Percentiles rank a stretch among this genome's conserved stretches.
phyloP scores from a whole-genome alignment of 441 rosid genomes.

The Pelargonium myrrhifolium region DNA sequence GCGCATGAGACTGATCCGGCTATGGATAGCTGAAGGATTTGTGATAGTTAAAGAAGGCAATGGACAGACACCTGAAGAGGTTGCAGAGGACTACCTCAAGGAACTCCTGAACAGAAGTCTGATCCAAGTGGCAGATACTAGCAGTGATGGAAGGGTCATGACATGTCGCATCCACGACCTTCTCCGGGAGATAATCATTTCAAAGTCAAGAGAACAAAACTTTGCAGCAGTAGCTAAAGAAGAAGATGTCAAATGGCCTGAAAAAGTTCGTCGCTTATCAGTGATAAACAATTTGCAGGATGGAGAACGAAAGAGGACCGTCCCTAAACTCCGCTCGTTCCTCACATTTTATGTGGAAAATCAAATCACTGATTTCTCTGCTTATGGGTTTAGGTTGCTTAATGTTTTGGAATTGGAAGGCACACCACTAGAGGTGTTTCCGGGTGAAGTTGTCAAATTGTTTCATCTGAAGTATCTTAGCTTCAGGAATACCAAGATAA shows the following conservation, averaged over 20 bases:
- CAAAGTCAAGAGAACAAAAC: conserved; percentile 26
- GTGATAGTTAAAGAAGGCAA: conserved; percentile 16
- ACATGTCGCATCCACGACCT: conserved; percentile 27
- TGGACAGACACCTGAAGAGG: conserved; percentile 29
- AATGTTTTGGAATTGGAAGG: conserved; percentile 30
- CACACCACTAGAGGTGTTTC: conserved; percentile 20
- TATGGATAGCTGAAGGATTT: conserved; percentile 33
- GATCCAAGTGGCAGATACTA: conserved; percentile 26
- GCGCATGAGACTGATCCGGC: conserved; percentile 15
- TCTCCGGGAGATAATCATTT: conserved; percentile 25
- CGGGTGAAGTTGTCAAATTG: conserved; percentile 17
- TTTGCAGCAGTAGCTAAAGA: conserved; percentile 29
- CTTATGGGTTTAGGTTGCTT: conserved; percentile 10
- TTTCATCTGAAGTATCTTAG: conserved; percentile 27
- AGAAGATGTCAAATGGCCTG: conserved; percentile 22
- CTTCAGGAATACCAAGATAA: conserved; percentile 26
- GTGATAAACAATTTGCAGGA: conserved; percentile 23
- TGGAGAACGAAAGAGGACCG: conserved; percentile 11
- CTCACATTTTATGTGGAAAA: neutral
- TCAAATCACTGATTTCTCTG: conserved; percentile 8
- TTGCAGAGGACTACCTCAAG: conserved; percentile 27
- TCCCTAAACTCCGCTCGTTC: conserved; percentile 31
- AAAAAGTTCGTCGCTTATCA: conserved; percentile 34
- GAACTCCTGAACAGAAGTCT: conserved; percentile 27
- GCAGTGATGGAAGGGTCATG: conserved; percentile 28